These are phyloP conservation scores for Ophiostoma piceae DNA, from an alignment of 2,329 filamentous ascomycete species.

Conservation along the genomic window DNA sequence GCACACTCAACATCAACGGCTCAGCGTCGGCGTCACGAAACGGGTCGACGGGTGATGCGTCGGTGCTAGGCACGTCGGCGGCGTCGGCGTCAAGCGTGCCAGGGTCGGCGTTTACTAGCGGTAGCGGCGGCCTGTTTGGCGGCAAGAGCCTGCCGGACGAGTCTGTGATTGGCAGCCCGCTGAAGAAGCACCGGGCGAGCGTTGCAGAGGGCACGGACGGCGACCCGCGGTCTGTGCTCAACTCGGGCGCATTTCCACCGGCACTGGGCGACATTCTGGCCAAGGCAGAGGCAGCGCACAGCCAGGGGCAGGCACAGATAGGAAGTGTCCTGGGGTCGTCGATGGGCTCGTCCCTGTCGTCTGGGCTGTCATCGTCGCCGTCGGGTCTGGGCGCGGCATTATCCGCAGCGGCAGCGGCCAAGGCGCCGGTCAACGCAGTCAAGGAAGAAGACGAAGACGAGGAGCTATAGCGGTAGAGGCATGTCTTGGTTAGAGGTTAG, in stretches of 20 bases:
- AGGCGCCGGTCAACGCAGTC: neutral
- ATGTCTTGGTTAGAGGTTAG: neutral
- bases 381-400: constrained; percentile 7
- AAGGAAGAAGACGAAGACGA: constrained; percentile 24
- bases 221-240: constrained; percentile 28
- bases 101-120: neutral
- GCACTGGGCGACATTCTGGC: constrained; percentile 41
- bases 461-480: constrained; percentile 18
- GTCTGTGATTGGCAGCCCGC: constrained; percentile 58
- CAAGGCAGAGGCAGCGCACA: constrained; percentile 36
- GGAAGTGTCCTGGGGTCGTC: constrained; percentile 1
- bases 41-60: constrained; percentile 34
- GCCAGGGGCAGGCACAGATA: constrained; percentile 13
- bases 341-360: neutral
- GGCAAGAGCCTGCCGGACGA: constrained; percentile 45
- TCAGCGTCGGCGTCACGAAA: constrained; percentile 26
- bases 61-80: constrained; percentile 9
- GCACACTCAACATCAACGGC: neutral
- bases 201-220: constrained; percentile 44
- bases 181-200: constrained; percentile 70
- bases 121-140: constrained; percentile 34
- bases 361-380: neutral
- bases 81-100: neutral
- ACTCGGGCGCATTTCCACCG: constrained; percentile 34
- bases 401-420: neutral